A percentile compares a stretch with the other conserved stretches of the same genome.
Evolutionary conservation across 2,329 filamentous ascomycete species (phyloP).

Genomic region (Colletotrichum lini): DNA sequence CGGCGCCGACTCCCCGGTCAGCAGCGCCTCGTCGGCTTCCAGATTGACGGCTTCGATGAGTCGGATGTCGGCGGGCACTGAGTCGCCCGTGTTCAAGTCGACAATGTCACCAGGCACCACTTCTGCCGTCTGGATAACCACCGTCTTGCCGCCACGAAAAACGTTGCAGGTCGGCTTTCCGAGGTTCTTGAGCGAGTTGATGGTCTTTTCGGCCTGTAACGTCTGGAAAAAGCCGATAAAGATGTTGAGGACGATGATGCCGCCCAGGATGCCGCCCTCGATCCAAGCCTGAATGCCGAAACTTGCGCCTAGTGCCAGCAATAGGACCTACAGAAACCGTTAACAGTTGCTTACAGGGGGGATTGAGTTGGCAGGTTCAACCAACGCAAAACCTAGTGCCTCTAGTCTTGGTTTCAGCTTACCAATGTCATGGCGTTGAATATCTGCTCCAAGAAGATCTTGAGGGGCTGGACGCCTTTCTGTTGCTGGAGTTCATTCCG

Average conservation of each 20-base stretch:
- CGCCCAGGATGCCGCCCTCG: slow-evolving; percentile 71
- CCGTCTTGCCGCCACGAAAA: slow-evolving; percentile 58
- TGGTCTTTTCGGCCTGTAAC: slow-evolving; percentile 63
- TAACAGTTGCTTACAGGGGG: neutral
- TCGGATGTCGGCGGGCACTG: slow-evolving; percentile 72
- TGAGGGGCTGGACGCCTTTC: slow-evolving; percentile 71
- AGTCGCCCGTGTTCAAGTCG: slow-evolving; percentile 69
- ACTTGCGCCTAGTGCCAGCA: slow-evolving; percentile 70
- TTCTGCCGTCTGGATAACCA: slow-evolving; percentile 56
- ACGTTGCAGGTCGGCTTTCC: slow-evolving; percentile 61
- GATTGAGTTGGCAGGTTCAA: neutral
- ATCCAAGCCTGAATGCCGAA: slow-evolving; percentile 73
- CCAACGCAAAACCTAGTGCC: slow-evolving; percentile 60
- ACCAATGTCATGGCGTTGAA: slow-evolving; percentile 80
- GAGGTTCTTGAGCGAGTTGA: slow-evolving; percentile 62
- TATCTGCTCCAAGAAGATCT: slow-evolving; percentile 76
- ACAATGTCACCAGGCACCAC: slow-evolving; percentile 73
- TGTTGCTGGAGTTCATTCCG: slow-evolving; percentile 75
- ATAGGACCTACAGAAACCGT: slow-evolving; percentile 58
- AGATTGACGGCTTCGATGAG: slow-evolving; percentile 74
- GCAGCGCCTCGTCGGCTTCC: slow-evolving; percentile 76
- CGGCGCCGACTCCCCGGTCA: slow-evolving; percentile 76
- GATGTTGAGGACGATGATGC: slow-evolving; percentile 71
- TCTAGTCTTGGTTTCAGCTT: slow-evolving; percentile 48
- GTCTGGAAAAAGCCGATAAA: slow-evolving; percentile 65